Evolutionary conservation across 768 basidiomycete species (phyloP), one percentile per base, ranked within the genome.

Genomic region (Candolleomyces eurysporus): DNA sequence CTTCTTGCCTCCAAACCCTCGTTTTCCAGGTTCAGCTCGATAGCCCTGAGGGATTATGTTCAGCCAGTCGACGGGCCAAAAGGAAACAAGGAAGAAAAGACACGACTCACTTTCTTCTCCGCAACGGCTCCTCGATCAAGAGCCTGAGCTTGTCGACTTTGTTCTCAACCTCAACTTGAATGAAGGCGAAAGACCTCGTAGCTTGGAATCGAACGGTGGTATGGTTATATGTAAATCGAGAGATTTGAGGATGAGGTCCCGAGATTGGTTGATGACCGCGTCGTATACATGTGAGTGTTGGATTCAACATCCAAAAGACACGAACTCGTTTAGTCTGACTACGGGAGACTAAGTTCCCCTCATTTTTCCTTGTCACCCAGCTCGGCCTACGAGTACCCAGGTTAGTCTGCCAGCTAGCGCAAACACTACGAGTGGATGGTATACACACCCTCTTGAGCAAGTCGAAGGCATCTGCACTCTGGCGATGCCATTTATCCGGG

Each of bases 401-500:
- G 52, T 17, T 32, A 61, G 43, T 45, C 48, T 48, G 45, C 31
- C 42, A 59, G 17, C 36, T 36, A 26, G 30, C 11, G 32, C 14
- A 2, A 16, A 19, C 46, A 48, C 48, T 19, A 31, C n/a, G 58
- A 50, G 13, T n/a, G 16, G 39, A 36, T 43, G 6, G 54, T n/a
- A 14, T 11, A 64, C 75, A 11, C 55, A 91, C 93, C 86, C 96
- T 96, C 80, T 97, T 97, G 53, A 97, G 81, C 39, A 94, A 70
- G 73, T 96, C 94, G 71, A 97, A 97, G 1, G 95, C 95, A 75
- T 97, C 93, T 67, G 92, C 92, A 68, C 87, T 85, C 31, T 84
- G 80, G 76, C 97, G 93, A 72, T 91, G 79, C 67, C 91, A 90
- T 82, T 98, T 99, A 81, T 99, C 97, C 63, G 97, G 97, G 82